Evolutionary conservation across 2,329 filamentous ascomycete genomes (phyloP).

Genomic region (Hypoxylon sp.): DNA sequence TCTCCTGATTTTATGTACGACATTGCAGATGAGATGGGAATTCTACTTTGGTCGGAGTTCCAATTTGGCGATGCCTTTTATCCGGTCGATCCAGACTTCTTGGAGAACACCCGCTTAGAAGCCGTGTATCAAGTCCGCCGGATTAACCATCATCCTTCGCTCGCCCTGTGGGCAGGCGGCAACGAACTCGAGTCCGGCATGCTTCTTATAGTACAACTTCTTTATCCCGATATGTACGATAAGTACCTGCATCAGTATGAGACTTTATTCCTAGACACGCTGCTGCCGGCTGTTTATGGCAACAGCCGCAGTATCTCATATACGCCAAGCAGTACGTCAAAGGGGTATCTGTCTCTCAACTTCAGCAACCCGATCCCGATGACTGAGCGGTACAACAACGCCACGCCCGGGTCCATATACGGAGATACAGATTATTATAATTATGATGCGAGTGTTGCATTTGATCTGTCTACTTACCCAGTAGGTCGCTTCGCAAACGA

Average conservation of each 20-base stretch:
- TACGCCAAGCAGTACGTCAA: slow-evolving; percentile 71
- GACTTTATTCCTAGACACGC: slow-evolving; percentile 68
- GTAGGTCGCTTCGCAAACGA: slow-evolving; percentile 74
- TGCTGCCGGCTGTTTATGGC: slow-evolving; percentile 69
- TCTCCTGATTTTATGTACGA: slow-evolving; percentile 74
- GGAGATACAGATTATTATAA: slow-evolving; percentile 74
- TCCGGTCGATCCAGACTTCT: slow-evolving; percentile 66
- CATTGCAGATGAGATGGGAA: slow-evolving; percentile 71
- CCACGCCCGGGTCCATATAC: slow-evolving; percentile 67
- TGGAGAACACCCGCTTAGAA: slow-evolving; percentile 69
- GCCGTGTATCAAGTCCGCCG: slow-evolving; percentile 73
- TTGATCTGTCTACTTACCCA: slow-evolving; percentile 69
- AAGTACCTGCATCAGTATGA: slow-evolving; percentile 68
- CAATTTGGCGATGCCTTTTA: slow-evolving; percentile 74
- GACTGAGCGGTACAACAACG: slow-evolving; percentile 69
- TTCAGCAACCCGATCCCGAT: slow-evolving; percentile 67
- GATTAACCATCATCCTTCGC: slow-evolving; percentile 63
- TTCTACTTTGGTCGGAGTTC: slow-evolving; percentile 75
- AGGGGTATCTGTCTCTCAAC: slow-evolving; percentile 70
- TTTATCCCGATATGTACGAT: slow-evolving; percentile 60
- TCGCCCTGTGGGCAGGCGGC: slow-evolving; percentile 68
- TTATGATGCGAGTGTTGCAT: slow-evolving; percentile 67
- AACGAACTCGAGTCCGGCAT: slow-evolving; percentile 74
- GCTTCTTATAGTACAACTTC: slow-evolving; percentile 57
- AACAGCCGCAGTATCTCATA: slow-evolving; percentile 73